Percentiles rank a stretch among this genome's conserved stretches.
Conservation (phyloP, 2,329 filamentous ascomycete species). For the Drechslera avenae region DNA sequence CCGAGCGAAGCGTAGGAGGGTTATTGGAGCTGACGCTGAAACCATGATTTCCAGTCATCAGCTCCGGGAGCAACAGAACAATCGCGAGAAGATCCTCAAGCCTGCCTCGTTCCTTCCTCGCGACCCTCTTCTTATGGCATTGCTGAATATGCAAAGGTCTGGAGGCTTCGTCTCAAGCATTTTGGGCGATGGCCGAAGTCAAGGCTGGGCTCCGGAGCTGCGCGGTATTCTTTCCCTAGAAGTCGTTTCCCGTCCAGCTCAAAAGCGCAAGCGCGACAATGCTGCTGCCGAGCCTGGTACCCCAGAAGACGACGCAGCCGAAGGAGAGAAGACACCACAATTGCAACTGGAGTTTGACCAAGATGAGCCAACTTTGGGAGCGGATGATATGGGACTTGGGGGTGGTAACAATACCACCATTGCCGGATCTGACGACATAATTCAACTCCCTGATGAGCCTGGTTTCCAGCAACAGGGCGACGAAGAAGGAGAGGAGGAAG, state of each 20-base stretch:
- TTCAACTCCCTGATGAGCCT: conserved; percentile 39
- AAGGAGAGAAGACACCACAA: conserved; percentile 68
- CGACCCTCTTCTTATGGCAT: conserved; percentile 81
- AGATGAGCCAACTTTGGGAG: conserved; percentile 55
- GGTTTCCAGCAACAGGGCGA: conserved; percentile 34
- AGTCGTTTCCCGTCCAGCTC: conserved; percentile 73
- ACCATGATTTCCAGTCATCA: conserved; percentile 77
- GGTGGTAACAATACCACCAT: conserved; percentile 41
- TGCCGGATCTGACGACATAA: conserved; percentile 31
- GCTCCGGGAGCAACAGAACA: conserved; percentile 84
- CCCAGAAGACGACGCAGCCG: conserved; percentile 63
- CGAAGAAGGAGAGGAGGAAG: conserved; percentile 45
- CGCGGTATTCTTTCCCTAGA: conserved; percentile 90
- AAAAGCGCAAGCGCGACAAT: conserved; percentile 93
- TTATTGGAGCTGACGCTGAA: conserved; percentile 79
- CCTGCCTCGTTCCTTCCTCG: conserved; percentile 81
- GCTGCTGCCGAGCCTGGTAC: conserved; percentile 80
- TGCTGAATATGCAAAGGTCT: conserved; percentile 90
- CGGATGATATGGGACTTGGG: conserved; percentile 50
- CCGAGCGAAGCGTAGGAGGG: conserved; percentile 77
- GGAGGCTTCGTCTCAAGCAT: conserved; percentile 89
- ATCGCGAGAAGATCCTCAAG: conserved; percentile 85
- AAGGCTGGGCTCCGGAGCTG: conserved; percentile 88
- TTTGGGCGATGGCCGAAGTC: conserved; percentile 77
- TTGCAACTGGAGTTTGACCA: conserved; percentile 65